Base-by-base conservation (phyloP, 192 early-diverging fungal genomes). In the Geosiphon pyriformis region DNA sequence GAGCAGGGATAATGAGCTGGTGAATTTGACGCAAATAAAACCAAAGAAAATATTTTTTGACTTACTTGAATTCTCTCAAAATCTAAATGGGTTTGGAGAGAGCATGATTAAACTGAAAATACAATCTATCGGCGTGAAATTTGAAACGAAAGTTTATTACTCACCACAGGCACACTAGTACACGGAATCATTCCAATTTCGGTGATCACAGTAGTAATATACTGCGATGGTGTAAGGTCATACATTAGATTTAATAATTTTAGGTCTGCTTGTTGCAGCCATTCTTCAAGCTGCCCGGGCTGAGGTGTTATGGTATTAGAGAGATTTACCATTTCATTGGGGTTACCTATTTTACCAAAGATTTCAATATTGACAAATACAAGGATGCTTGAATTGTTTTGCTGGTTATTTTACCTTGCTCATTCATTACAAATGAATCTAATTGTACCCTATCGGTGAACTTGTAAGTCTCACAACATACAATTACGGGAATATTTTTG, bases 341-440 rank as follows among this genome's bases (percentile, higher is more conserved):
- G 90, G 72, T 22, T 52, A 20, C 10, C 22, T 52, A 52, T 20
- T 52, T 52, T 1, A 59, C 2, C 12, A 10, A 42, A 37, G 23
- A 23, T 23, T 60, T 34, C 4, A 60, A 60, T 59, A n/a, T 18
- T 20, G 30, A 59, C 25, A 17, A 10, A 33, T 33, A n/a, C 42
- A 47, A 31, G 12, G 12, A 65, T 6, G 8, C 26, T 50, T 22
- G 0, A 25, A 33, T 50, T 29, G 4, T 42, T n/a, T 23, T 32
- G 27, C 29, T 62, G n/a, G 6, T 2, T 64, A 22, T 33, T 22
- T 33, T 65, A 73, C 89, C 94, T 61, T 95, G 84, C 75, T 99
- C 97, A 76, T 99, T 99, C 90, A 85, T 87, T 3, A 95, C 95
- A 68, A 97, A 90, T 17, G 94, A 92, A 76, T 99, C 97, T 22